Percentiles rank a stretch among this genome's conserved stretches.
Conservation (phyloP, 148 eudicot genomes). For the Camellia sinensis region DNA sequence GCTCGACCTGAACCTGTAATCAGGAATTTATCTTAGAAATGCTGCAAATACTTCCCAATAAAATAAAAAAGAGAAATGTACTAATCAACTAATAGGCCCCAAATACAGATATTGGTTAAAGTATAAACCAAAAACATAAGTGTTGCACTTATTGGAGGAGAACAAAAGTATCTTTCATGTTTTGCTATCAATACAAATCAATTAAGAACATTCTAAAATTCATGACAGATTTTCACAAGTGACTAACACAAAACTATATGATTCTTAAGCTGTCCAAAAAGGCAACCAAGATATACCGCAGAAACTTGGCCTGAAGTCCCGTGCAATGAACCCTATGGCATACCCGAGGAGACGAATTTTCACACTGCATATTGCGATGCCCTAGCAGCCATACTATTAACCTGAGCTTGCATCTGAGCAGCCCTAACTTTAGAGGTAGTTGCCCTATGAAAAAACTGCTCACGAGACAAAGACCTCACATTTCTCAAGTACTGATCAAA, state of each 20-base stretch:
- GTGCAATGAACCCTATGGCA: too few species aligned
- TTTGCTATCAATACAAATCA: constrained; percentile 5
- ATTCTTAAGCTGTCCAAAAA: not conserved
- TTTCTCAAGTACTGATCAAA: constrained; percentile 84
- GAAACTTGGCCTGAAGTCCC: not conserved
- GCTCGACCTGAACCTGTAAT: not conserved
- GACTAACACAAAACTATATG: not conserved
- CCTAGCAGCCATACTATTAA: constrained; percentile 82
- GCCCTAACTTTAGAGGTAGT: constrained; percentile 63
- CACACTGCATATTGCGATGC: constrained; percentile 47
- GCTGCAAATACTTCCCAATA: not conserved
- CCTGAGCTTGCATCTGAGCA: constrained; percentile 85
- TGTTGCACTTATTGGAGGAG: not conserved
- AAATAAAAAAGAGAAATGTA: not conserved
- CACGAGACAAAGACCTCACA: constrained; percentile 76
- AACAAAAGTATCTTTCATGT: not conserved
- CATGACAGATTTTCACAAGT: constrained; percentile 5
- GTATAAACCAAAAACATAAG: not conserved
- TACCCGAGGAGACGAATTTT: not conserved
- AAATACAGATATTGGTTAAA: not conserved
- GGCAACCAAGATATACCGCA: constrained; percentile 2
- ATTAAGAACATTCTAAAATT: not conserved
- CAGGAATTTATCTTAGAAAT: not conserved
- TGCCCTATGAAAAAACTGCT: constrained; percentile 89
- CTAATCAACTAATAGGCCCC: not conserved